Conservation (phyloP, 371 early-diverging fungal genomes). For the Aphelidium insulamus region DNA sequence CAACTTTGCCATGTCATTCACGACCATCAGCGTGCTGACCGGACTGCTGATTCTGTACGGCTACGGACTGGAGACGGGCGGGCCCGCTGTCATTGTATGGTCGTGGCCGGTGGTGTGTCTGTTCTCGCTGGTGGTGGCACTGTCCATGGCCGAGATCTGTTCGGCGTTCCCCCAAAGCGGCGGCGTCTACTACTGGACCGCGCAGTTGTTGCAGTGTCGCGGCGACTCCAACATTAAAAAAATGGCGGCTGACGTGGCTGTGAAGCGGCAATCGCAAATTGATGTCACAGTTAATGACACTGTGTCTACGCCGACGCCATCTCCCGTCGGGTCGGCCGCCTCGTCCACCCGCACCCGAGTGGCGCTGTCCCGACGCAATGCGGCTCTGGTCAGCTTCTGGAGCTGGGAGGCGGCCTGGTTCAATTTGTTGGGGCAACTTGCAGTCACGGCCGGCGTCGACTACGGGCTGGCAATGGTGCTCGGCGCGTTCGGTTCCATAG, state of each 20-base stretch:
- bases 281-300: too few relatives aligned
- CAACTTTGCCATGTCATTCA: conserved; percentile 35
- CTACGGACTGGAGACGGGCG: conserved; percentile 34
- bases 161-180: conserved; percentile 44
- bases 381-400: conserved; percentile 7
- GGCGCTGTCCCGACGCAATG: too few relatives aligned
- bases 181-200: conserved; percentile 41
- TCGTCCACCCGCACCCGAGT: too few relatives aligned
- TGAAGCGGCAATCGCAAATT: conserved; percentile 3
- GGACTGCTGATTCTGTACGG: conserved; percentile 35
- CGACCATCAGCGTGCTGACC: conserved; percentile 29
- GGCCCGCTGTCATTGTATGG: conserved; percentile 40
- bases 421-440: conserved; percentile 10
- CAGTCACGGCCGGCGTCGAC: conserved; percentile 6
- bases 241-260: not conserved
- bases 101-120: conserved; percentile 36
- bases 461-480: conserved; percentile 5
- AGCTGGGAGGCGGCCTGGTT: conserved; percentile 6
- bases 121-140: conserved; percentile 33
- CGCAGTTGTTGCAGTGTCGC: conserved; percentile 8
- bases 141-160: conserved; percentile 48
- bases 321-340: too few relatives aligned
- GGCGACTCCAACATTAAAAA: not conserved
- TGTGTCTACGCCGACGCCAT: too few relatives aligned
- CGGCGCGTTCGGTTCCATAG: conserved; percentile 2